Percentiles rank a stretch among this genome's conserved stretches.
phyloP scores from a whole-genome alignment of 352 stramenopile species.

The Achlya hypogyna region DNA sequence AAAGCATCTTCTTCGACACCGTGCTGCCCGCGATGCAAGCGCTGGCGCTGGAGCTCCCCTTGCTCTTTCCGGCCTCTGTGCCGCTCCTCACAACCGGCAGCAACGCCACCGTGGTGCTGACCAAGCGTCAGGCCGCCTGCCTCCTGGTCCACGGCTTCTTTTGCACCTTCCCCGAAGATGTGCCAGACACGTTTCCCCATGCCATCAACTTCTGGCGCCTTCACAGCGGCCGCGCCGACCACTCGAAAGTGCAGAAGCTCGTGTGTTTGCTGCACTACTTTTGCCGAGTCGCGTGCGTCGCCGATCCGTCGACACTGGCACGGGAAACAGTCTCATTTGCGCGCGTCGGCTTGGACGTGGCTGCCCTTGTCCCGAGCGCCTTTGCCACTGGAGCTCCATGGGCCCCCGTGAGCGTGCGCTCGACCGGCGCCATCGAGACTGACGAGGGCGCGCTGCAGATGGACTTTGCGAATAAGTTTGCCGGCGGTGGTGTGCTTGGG shows the following conservation, averaged over 20 bases:
- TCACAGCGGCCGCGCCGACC: neutral
- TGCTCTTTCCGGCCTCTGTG: constrained; percentile 33
- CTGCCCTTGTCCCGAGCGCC: constrained; percentile 20
- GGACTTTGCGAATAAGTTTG: constrained; percentile 77
- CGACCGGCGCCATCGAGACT: constrained; percentile 51
- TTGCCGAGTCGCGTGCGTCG: neutral
- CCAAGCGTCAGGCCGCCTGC: constrained; percentile 36
- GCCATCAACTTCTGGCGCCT: neutral
- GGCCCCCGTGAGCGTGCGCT: constrained; percentile 24
- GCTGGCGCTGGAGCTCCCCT: constrained; percentile 40
- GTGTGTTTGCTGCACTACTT: constrained; percentile 14
- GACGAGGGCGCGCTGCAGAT: constrained; percentile 54
- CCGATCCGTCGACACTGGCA: constrained; percentile 18
- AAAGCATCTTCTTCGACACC: constrained; percentile 29
- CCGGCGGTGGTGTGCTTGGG: constrained; percentile 62
- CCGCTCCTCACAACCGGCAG: constrained; percentile 24
- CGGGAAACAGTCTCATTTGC: neutral
- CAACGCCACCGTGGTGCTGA: constrained; percentile 26
- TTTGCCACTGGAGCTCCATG: neutral
- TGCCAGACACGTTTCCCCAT: constrained; percentile 11
- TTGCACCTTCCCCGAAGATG: constrained; percentile 45
- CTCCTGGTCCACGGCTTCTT: constrained; percentile 57
- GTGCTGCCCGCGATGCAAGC: constrained; percentile 42
- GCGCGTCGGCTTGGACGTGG: neutral
- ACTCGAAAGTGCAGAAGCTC: constrained; percentile 7